Base-by-base conservation (phyloP, 2,329 filamentous ascomycete species). In the Huntiella moniliformis region DNA sequence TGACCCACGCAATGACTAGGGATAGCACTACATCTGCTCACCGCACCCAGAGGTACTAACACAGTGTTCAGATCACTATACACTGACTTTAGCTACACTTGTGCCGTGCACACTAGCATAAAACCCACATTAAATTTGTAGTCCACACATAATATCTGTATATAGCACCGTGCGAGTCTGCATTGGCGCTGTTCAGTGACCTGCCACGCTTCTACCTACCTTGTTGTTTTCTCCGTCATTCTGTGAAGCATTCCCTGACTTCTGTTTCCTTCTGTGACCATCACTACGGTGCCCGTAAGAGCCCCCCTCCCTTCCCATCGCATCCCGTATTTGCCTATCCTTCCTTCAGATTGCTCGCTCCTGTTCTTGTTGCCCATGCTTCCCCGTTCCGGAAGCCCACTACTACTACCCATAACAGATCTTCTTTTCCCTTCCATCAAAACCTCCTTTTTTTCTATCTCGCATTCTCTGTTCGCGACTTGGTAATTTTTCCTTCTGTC, bases 341-440 rank as follows among this genome's bases (percentile, higher is more conserved):
- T 31, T 31, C 38, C 35, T 32, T 15, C 38, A 42, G 42, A 38
- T 41, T 42, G 41, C 15, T 32, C 31, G 18, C 42, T 43, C 22
- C 35, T 33, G 35, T 15, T n/a, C 18, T 42, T 18, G 16, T 32
- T 17, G 38, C 40, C 34, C 40, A 11, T 41, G 38, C 38, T 28
- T 17, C 42, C 32, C 11, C 33, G n/a, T 44, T 42, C 34, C 38
- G 28, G 39, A 38, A 47, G 41, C 39, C 38, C 39, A 38, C 38
- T 39, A 33, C 38, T 39, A 33, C 38, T 49, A 42, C 12, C 32
- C 17, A 22, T 37, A 36, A 16, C 42, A 40, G 28, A 43, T 40
- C 39, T 49, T 49, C 44, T 49, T 40, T 49, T 40, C 36, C 44
- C 39, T 46, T 45, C 44, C 43, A 45, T 47, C 44, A 50, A 44